A percentile compares a stretch with the other conserved stretches of the same genome.
Evolutionary conservation across 2,329 filamentous ascomycete genomes (phyloP).

Genomic region (Escovopsis sp.): DNA sequence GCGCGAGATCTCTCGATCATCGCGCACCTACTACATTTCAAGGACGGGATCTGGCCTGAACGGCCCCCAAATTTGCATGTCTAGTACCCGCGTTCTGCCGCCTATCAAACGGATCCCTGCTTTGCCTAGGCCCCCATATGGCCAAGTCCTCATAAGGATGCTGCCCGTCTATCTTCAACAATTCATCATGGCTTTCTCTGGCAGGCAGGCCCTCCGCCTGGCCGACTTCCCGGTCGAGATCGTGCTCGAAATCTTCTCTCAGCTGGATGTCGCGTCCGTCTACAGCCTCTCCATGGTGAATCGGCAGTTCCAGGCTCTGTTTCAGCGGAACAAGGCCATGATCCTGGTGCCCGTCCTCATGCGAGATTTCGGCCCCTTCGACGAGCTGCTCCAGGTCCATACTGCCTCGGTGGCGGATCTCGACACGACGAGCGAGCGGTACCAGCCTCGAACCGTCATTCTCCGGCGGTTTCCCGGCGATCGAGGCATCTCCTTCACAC

Average conservation of each 20-base stretch:
- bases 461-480: constrained; percentile 23
- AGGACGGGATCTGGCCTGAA: too few relatives aligned
- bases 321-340: constrained; percentile 22
- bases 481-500: constrained; percentile 12
- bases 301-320: constrained; percentile 24
- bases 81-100: too few relatives aligned
- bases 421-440: constrained; percentile 15
- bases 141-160: too few relatives aligned
- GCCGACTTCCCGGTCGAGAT: constrained; percentile 28
- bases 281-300: constrained; percentile 23
- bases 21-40: too few relatives aligned
- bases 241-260: constrained; percentile 30
- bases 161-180: too few relatives aligned
- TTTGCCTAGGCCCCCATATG: too few relatives aligned
- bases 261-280: constrained; percentile 26
- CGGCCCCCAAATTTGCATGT: too few relatives aligned
- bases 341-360: constrained; percentile 28
- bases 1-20: too few relatives aligned
- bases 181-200: too few relatives aligned
- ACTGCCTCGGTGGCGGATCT: constrained; percentile 26
- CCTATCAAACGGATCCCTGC: too few relatives aligned
- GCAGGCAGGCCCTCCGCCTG: too few relatives aligned
- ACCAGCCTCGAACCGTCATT: constrained; percentile 23
- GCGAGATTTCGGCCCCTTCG: constrained; percentile 27
- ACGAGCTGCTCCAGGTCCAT: constrained; percentile 30